Base-by-base conservation (phyloP, 176 grass and related monocot species). In the Paspalum vaginatum region DNA sequence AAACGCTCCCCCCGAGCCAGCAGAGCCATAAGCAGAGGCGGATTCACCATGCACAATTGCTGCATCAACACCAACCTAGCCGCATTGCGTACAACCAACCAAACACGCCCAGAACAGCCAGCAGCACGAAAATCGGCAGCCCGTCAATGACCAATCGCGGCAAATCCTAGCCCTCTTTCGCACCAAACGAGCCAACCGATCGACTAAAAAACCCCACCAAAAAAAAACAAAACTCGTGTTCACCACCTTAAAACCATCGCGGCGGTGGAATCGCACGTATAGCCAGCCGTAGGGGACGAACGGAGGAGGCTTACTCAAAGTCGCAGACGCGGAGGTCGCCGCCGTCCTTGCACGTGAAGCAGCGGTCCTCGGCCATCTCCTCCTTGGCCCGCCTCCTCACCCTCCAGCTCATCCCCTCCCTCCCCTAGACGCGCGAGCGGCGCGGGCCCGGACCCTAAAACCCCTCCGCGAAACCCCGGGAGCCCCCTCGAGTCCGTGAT, bases 281-380 rank as follows among this genome's bases (percentile, higher is more conserved):
- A 12, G 45, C 32, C 32, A 32, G 32, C 32, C 32, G 32, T 32
- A 32, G 32, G 32, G 32, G 32, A 32, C 53, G 42, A 12, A 83
- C 65, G 32, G 20, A 12, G 56, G 54, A 65, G 58, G 11, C 67
- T 85, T 59, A 98, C 95, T 45, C 87, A 75, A 62, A 89, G 61
- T 87, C 88, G 65, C 95, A 94, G 5, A 87, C 66, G 50, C 86
- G 90, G 43, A 98, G 54, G 8, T 81, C 64, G 3, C 92, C 88
- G 65, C 78, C 81, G 75, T 94, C 95, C 85, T 98, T 98, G 81
- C 92, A 98, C 18, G 17, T 12, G 83, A 98, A 98, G 75, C 95
- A 94, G 42, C n/a, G 75, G 37, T 85, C 84, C 78, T 93, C 95
- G 20, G 81, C 73, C 14, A 87, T 61, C 17, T 88, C 87, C 16